Evolutionary conservation across 2,329 filamentous ascomycete genomes (phyloP), one percentile per base, ranked within the genome.

Genomic region (Davidsoniella virescens): DNA sequence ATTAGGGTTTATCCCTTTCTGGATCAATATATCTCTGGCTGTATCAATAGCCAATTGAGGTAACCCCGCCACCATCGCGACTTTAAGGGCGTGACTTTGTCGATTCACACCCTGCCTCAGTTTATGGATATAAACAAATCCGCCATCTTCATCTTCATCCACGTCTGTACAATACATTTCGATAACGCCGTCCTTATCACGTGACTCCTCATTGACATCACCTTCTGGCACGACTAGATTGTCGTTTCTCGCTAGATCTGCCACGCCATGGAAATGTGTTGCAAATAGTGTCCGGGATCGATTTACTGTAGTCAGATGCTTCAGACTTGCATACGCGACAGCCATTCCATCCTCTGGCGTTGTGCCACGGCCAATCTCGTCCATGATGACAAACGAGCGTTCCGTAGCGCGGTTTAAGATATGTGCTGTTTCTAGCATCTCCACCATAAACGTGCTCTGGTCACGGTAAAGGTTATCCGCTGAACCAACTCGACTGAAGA

Each of bases 401-500:
- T 79, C 67, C 1, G 90, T 96, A 0, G 92, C 90, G 56, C 84
- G 74, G 54, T 82, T 84, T 48, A 98, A 72, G 49, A 98, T 98
- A 23, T 83, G 75, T 1, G 90, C 88, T 17, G 92, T 94, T 66
- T 98, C 92, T 2, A 95, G 74, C 92, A 98, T 98, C 67, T 98
- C 92, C 1, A 96, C 87, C 92, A 98, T 96, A 65, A 98, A 98
- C 0, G 93, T 98, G 49, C 87, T 94, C 64, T 96, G 88, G 67
- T 94, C 84, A 47, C 80, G 78, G 67, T 84, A 95, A n/a, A 98
- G 71, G 62, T 94, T 90, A 63, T 98, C 93, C 1, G 90, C 92
- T 1, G 87, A 93, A 1, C 92, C 92, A 18, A 93, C 83, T 61
- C 92, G 84, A 61, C 83, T 92, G 68, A 94, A 96, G 49, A 98